Conservation (phyloP, 2,329 filamentous ascomycete species). For the Penicillium psychrosexuale region DNA sequence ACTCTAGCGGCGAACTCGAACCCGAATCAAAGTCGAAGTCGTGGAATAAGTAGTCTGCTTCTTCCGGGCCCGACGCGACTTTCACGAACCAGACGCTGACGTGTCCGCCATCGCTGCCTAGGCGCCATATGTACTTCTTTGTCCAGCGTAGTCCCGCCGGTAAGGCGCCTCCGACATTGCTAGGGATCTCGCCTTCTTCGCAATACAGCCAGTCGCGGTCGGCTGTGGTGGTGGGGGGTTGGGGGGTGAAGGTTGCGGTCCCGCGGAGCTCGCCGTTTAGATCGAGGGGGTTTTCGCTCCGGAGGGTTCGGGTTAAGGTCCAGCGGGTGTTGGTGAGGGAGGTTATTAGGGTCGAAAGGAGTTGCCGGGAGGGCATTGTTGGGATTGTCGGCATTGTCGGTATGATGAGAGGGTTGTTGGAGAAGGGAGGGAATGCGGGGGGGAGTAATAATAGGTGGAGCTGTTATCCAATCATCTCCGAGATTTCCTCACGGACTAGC, state of each 20-base stretch:
- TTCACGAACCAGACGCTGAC: conserved; percentile 49
- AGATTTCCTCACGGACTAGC: neutral
- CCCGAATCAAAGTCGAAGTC: conserved; percentile 36
- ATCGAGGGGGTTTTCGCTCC: conserved; percentile 41
- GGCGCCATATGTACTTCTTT: conserved; percentile 47
- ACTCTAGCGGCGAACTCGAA: neutral
- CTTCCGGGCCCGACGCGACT: conserved; percentile 25
- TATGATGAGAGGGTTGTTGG: neutral
- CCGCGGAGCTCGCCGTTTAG: conserved; percentile 43
- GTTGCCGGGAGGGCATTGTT: conserved; percentile 17
- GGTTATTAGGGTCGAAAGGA: conserved; percentile 27
- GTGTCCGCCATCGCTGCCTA: conserved; percentile 22
- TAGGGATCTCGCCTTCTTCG: conserved; percentile 43
- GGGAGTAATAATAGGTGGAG: neutral
- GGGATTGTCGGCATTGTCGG: neutral
- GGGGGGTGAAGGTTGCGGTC: conserved; percentile 37
- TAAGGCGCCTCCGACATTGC: conserved; percentile 21
- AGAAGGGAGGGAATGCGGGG: neutral
- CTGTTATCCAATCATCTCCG: neutral
- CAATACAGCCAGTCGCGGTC: conserved; percentile 39
- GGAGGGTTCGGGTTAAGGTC: conserved; percentile 39
- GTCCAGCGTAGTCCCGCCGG: conserved; percentile 32
- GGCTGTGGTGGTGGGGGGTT: conserved; percentile 17
- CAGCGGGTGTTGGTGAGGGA: conserved; percentile 33
- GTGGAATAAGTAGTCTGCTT: conserved; percentile 47